Base-by-base conservation (phyloP, 1,139 yeast species). In the Geotrichum fermentans region DNA sequence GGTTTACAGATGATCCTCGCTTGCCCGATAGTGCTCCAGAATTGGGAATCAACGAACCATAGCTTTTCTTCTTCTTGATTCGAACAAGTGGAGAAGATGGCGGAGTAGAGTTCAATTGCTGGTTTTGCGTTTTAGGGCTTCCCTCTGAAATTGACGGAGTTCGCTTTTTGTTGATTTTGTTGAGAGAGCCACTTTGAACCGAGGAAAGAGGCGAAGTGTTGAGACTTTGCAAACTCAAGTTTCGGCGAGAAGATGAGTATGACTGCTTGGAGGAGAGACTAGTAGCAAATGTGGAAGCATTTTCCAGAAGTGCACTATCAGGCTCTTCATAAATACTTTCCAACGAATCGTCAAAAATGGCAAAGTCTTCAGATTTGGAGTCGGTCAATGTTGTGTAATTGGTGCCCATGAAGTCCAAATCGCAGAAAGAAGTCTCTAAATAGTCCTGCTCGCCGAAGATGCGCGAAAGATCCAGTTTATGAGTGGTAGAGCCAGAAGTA, bases 21-120 rank as follows among this genome's bases (percentile, higher is more conserved):
- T n/a, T n/a, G n/a, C n/a, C n/a, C n/a, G 32, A 2, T 11, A 5
- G 32, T 11, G 32, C 2, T 11, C n/a, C 3, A 28, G 32, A 2
- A 5, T 14, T 5, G 3, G 11, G n/a, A 22, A 20, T 28, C 20
- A 41, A 21, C 21, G 5, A 35, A 10, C 45, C 45, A 20, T 41
- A 41, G 16, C 38, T 32, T 20, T 41, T 41, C 18, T 41, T 41
- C 11, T 26, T 10, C 14, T 30, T 28, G n/a, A 28, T 13, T 28
- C 32, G 3, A 28, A 14, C 2, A 5, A 5, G 3, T 5, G 11
- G 3, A 13, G 2, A 14, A n/a, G n/a, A n/a, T 14, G 32, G 32
- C 32, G 11, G 32, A 28, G 11, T 28, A 3, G n/a, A 28, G n/a
- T 3, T 13, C 6, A 13, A 11, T 5, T 28, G 32, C 6, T 28